A percentile compares a stretch with the other conserved stretches of the same genome.
Evolutionary conservation across 2,329 filamentous ascomycete species (phyloP).

Genomic region (Bipolaris sorokiniana): DNA sequence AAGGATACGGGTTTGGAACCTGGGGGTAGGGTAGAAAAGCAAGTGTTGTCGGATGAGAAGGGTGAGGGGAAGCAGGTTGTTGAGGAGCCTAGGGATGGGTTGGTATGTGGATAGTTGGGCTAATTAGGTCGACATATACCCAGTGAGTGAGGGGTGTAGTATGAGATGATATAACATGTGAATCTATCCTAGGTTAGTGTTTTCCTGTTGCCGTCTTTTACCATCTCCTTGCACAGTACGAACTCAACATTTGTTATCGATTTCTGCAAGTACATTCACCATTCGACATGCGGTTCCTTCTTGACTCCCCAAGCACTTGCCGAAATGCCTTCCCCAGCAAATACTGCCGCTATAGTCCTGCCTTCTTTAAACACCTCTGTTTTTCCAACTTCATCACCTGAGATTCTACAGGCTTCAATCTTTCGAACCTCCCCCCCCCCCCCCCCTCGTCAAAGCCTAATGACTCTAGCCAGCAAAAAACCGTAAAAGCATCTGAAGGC

Average conservation of each 20-base stretch:
- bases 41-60: conserved; percentile 3
- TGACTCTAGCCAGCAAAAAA: background rate
- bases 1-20: conserved; percentile 33
- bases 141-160: background rate
- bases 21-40: conserved; percentile 61
- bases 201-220: too few relatives aligned
- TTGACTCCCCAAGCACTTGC: background rate
- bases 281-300: background rate
- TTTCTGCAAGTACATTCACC: too few relatives aligned
- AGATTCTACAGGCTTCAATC: background rate
- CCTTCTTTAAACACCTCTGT: too few relatives aligned
- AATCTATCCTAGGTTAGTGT: background rate
- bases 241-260: too few relatives aligned
- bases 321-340: background rate
- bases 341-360: background rate
- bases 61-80: conserved; percentile 29
- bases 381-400: background rate
- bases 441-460: too few relatives aligned
- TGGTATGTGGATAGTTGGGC: conserved; percentile 51
- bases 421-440: background rate
- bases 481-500: background rate
- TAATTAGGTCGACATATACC: background rate
- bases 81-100: conserved; percentile 53
- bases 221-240: too few relatives aligned
- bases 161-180: background rate